A percentile compares a stretch with the other conserved stretches of the same genome.
These are phyloP conservation scores for Naganishia kalamii DNA, from an alignment of 768 basidiomycete species.

Conservation along the genomic window DNA sequence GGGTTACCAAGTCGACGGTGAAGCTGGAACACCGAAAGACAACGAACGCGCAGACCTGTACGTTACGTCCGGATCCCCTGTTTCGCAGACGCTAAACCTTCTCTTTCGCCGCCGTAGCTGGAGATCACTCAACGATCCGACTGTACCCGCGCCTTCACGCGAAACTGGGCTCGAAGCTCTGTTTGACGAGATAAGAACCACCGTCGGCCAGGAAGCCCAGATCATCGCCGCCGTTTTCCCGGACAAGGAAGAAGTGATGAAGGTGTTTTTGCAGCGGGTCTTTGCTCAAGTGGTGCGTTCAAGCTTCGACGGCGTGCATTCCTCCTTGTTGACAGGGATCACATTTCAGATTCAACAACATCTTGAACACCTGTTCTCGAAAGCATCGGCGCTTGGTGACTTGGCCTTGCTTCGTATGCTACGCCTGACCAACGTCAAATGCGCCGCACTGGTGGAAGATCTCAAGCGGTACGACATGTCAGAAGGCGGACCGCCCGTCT, in stretches of 20 bases:
- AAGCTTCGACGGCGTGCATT: background rate
- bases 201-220: conserved; percentile 90
- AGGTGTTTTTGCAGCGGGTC: conserved; percentile 91
- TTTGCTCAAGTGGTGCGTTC: conserved; percentile 87
- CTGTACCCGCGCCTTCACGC: conserved; percentile 64
- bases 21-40: conserved; percentile 20
- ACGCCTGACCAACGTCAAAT: conserved; percentile 75
- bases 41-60: background rate
- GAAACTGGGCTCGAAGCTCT: conserved; percentile 74
- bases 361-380: conserved; percentile 77
- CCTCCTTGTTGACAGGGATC: background rate
- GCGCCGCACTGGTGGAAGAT: conserved; percentile 75
- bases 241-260: conserved; percentile 91
- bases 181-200: conserved; percentile 78
- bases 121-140: conserved; percentile 71
- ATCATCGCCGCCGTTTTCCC: conserved; percentile 99
- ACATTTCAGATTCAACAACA: conserved; percentile 84
- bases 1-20: conserved; percentile 50
- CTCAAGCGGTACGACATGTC: conserved; percentile 84
- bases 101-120: no score
- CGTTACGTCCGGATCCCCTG: no score
- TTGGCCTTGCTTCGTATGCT: conserved; percentile 84
- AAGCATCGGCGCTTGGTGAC: conserved; percentile 68
- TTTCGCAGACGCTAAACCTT: no score
- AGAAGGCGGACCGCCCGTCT: conserved; percentile 40